Conservation (phyloP, 108 stramenopile genomes). For the Skeletonema marinoi region DNA sequence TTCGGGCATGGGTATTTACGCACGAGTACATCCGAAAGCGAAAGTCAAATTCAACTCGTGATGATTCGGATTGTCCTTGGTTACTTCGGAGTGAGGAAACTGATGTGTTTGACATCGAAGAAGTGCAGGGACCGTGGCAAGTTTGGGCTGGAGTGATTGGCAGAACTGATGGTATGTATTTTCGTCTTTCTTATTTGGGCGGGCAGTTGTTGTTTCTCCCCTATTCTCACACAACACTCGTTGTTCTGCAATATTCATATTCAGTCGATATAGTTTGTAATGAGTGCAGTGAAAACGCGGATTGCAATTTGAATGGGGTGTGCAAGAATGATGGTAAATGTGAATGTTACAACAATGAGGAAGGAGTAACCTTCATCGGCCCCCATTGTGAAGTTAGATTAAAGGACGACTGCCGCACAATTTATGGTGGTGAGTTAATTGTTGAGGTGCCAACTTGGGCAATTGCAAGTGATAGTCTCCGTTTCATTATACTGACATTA, state of each 20-base stretch:
- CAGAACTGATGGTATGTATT: neutral
- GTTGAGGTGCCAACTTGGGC: neutral
- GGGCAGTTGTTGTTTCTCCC: neutral
- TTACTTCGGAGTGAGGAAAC: conserved; percentile 15
- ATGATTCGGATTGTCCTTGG: conserved; percentile 8
- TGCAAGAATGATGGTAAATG: neutral
- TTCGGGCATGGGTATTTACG: conserved; percentile 16
- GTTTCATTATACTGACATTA: neutral
- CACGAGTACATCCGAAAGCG: conserved; percentile 6
- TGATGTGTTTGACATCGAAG: conserved; percentile 1
- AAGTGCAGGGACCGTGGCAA: neutral
- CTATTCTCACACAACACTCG: neutral
- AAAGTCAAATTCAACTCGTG: conserved; percentile 1
- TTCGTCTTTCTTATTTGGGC: neutral
- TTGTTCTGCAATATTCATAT: neutral
- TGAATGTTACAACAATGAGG: neutral
- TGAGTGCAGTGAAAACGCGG: neutral
- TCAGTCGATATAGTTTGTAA: neutral
- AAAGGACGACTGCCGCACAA: neutral
- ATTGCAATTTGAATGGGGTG: conserved; percentile 4
- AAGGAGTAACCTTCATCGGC: neutral
- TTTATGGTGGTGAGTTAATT: neutral
- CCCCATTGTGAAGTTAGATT: neutral
- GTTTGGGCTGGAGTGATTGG: conserved; percentile 4
- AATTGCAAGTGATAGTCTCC: neutral